Conservation (phyloP, 1,284 basidiomycete species). For the Microbotryum violaceum region DNA sequence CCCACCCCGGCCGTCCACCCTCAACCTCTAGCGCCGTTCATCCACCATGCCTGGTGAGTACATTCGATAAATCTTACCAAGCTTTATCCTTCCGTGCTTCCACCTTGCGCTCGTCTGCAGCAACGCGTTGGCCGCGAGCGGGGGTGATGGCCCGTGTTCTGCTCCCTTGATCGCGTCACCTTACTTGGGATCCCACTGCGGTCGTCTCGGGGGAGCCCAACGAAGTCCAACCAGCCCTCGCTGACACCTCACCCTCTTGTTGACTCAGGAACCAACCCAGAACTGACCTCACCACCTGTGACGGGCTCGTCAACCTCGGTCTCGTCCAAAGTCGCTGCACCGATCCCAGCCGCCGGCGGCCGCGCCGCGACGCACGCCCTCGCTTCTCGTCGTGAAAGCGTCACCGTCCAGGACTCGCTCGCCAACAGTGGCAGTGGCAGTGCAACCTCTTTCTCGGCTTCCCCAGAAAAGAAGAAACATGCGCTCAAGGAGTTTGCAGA, state of each 20-base stretch:
- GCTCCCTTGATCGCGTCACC: background rate
- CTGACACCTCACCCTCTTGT: background rate
- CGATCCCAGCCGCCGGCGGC: slow-evolving; percentile 7
- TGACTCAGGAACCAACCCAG: slow-evolving; percentile 25
- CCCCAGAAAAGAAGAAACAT: slow-evolving; percentile 1
- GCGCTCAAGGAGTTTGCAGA: slow-evolving; percentile 72
- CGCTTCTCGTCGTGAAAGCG: slow-evolving; percentile 22
- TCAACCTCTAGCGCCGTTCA: no score
- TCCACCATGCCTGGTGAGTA: no score
- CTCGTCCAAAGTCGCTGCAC: slow-evolving; percentile 14
- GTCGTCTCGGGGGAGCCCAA: background rate
- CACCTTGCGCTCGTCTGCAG: background rate
- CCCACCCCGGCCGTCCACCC: no score
- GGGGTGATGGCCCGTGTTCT: background rate
- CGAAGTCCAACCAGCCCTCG: background rate
- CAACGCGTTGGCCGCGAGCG: background rate
- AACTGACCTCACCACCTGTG: slow-evolving; percentile 24
- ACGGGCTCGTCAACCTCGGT: slow-evolving; percentile 26
- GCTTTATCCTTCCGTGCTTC: background rate
- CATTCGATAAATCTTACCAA: background rate
- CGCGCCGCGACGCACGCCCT: slow-evolving; percentile 17
- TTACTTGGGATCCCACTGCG: background rate
- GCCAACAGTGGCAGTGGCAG: background rate
- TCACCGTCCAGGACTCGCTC: slow-evolving; percentile 1
- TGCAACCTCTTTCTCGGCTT: background rate